phyloP scores from a whole-genome alignment of 257 asterid genomes.

The Galeopsis tetrahit region DNA sequence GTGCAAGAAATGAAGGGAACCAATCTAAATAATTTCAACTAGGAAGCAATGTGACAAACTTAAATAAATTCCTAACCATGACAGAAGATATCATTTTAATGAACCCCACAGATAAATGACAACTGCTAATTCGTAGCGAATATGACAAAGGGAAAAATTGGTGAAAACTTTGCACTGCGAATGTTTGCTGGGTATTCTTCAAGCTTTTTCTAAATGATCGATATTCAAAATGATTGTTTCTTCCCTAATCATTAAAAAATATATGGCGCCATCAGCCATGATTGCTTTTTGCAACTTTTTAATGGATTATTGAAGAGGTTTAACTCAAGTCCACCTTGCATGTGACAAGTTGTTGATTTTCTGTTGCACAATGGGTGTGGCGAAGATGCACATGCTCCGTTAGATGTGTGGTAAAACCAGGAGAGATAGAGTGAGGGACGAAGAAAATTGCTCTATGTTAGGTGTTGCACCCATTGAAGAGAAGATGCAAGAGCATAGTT shows the following conservation, averaged over 20 bases:
- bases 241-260: background rate
- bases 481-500: no score
- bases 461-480: no score
- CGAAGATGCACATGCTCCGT: no score
- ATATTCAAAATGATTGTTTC: background rate
- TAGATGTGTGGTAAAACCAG: no score
- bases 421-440: no score
- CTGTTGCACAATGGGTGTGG: conserved; percentile 2
- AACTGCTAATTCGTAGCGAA: background rate
- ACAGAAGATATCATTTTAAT: background rate
- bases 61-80: background rate
- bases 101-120: conserved; percentile 3
- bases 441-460: no score
- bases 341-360: conserved; percentile 10
- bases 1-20: conserved; percentile 3
- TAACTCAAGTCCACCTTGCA: conserved; percentile 21
- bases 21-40: background rate
- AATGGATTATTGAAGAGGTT: conserved; percentile 10
- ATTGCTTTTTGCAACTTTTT: conserved; percentile 18
- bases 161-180: background rate
- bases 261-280: background rate
- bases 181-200: conserved; percentile 3
- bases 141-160: conserved; percentile 22
- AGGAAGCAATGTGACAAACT: conserved; percentile 2
- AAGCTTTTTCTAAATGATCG: conserved; percentile 11